phyloP scores from a whole-genome alignment of 2,329 filamentous ascomycete species.

The Botrytis fabae region DNA sequence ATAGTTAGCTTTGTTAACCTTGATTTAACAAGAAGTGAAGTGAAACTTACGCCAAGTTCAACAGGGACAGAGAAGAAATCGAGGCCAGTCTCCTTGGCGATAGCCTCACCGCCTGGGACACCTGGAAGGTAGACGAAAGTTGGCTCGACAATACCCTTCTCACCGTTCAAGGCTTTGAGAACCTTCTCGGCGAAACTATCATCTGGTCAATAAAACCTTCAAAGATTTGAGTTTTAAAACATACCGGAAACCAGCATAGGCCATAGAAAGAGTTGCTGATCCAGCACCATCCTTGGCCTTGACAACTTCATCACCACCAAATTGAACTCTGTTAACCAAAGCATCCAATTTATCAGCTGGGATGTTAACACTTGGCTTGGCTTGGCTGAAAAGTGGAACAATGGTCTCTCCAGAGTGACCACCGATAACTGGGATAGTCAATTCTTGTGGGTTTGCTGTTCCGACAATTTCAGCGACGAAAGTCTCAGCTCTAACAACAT shows the following conservation, averaged over 20 bases:
- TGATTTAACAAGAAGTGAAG: slow-evolving; percentile 61
- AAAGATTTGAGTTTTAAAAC: slow-evolving; percentile 29
- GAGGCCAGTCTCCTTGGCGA: slow-evolving; percentile 77
- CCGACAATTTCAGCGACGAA: slow-evolving; percentile 77
- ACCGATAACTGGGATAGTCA: slow-evolving; percentile 88
- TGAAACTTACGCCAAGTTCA: slow-evolving; percentile 84
- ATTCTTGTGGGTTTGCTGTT: slow-evolving; percentile 37
- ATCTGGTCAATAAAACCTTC: slow-evolving; percentile 23
- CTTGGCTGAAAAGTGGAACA: slow-evolving; percentile 93
- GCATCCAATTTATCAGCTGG: slow-evolving; percentile 46
- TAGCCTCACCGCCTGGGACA: slow-evolving; percentile 80
- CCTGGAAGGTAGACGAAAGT: slow-evolving; percentile 95
- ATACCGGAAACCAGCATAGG: slow-evolving; percentile 94
- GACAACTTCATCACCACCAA: slow-evolving; percentile 98
- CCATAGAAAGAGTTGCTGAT: slow-evolving; percentile 97
- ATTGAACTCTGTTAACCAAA: slow-evolving; percentile 92
- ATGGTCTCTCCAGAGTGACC: slow-evolving; percentile 99
- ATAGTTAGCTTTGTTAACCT: slow-evolving; percentile 74
- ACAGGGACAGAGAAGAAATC: slow-evolving; percentile 97
- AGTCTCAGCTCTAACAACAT: slow-evolving; percentile 94
- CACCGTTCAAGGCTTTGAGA: slow-evolving; percentile 87
- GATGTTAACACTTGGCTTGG: slow-evolving; percentile 75
- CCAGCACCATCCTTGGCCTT: slow-evolving; percentile 98
- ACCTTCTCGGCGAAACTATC: slow-evolving; percentile 88
- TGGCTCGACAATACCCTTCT: slow-evolving; percentile 91